These are phyloP conservation scores for Cercophora newfieldiana DNA, from an alignment of 495 filamentous ascomycete genomes.

Conservation along the genomic window DNA sequence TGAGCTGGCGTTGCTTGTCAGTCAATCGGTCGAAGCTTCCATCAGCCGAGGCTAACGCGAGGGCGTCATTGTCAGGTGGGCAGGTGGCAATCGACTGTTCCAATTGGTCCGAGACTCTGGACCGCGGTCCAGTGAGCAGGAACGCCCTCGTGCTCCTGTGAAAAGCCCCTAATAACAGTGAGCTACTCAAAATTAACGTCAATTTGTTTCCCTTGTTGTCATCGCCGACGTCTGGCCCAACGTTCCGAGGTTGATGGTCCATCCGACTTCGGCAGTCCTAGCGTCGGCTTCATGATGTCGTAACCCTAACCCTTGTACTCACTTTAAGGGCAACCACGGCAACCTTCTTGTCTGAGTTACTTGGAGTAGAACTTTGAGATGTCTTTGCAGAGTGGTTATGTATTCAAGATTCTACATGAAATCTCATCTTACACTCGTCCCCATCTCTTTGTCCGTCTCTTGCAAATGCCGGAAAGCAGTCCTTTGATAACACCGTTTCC, in stretches of 20 bases:
- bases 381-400: constrained; percentile 4
- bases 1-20: constrained; percentile 3
- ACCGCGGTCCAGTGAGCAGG: neutral
- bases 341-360: too few relatives aligned
- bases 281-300: neutral
- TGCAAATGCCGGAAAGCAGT: constrained; percentile 10
- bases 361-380: neutral
- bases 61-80: neutral
- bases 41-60: constrained; percentile 10
- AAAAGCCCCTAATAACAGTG: neutral
- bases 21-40: constrained; percentile 8
- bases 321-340: too few relatives aligned
- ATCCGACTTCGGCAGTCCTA: neutral
- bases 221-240: neutral
- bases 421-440: constrained; percentile 1
- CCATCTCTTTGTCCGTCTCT: neutral
- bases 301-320: neutral
- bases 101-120: neutral
- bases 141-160: neutral
- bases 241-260: neutral
- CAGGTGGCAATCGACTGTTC: neutral
- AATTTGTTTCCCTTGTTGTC: neutral
- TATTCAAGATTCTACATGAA: constrained; percentile 10
- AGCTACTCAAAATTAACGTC: neutral
- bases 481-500: constrained; percentile 12